These are phyloP conservation scores for Candida insectorum DNA, from an alignment of 805 yeast genomes.

Conservation along the genomic window DNA sequence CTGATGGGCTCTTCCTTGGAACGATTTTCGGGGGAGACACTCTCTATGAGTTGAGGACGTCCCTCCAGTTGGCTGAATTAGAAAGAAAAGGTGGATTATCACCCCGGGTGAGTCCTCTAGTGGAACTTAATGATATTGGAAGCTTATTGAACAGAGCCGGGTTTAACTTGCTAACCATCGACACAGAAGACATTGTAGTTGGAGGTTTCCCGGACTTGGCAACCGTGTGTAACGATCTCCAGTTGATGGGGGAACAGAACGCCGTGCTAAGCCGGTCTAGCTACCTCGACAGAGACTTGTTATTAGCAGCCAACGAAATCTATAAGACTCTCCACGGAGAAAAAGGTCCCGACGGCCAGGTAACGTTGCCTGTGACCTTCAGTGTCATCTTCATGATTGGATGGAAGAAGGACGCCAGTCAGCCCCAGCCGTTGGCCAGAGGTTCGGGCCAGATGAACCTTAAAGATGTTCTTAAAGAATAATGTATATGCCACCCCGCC, in stretches of 20 bases:
- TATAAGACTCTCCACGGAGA: constrained; percentile 72
- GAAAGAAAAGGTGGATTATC: constrained; percentile 78
- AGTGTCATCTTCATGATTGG: constrained; percentile 82
- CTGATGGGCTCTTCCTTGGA: constrained; percentile 81
- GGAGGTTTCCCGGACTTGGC: constrained; percentile 69
- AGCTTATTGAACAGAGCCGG: constrained; percentile 69
- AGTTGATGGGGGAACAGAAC: constrained; percentile 82
- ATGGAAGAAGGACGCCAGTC: constrained; percentile 72
- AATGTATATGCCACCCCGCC: background rate
- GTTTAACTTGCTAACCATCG: constrained; percentile 76
- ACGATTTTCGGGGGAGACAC: constrained; percentile 84
- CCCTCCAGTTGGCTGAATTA: constrained; percentile 77
- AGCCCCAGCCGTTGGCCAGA: constrained; percentile 70
- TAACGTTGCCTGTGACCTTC: constrained; percentile 73
- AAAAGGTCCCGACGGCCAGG: constrained; percentile 40
- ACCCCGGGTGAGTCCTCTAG: constrained; percentile 79
- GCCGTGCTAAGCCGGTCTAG: constrained; percentile 52
- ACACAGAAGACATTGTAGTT: constrained; percentile 78
- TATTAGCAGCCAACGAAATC: constrained; percentile 70
- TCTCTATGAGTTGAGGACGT: constrained; percentile 74
- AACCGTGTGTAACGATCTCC: constrained; percentile 66
- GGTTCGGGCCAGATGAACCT: constrained; percentile 69
- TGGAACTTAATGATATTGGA: constrained; percentile 75
- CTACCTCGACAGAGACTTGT: constrained; percentile 49
- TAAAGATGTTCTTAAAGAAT: constrained; percentile 50